Conservation (phyloP, 768 basidiomycete genomes). For the Phanerodontia chrysosporium region DNA sequence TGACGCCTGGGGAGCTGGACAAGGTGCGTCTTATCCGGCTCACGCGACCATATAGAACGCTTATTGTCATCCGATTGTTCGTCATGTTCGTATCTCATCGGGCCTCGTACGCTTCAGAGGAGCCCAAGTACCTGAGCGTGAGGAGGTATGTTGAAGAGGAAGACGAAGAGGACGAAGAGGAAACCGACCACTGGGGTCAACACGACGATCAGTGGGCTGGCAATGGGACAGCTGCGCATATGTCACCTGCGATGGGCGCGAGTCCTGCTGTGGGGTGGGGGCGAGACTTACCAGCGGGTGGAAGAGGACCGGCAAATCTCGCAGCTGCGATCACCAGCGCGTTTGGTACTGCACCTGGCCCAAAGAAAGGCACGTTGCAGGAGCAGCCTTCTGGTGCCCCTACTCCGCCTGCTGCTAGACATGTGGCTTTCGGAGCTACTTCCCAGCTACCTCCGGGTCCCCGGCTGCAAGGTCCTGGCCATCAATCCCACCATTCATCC, state of each 20-base stretch:
- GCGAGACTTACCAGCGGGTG: not conserved
- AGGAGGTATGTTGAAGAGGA: not conserved
- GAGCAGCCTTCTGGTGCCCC: not conserved
- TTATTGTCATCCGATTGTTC: not conserved
- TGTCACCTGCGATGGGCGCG: not conserved
- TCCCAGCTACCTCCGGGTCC: not conserved
- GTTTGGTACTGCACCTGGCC: not conserved
- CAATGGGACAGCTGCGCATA: not conserved
- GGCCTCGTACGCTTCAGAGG: not conserved
- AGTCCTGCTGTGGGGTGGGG: not conserved
- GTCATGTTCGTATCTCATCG: not conserved
- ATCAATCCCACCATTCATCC: not conserved
- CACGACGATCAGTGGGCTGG: slow-evolving; percentile 1
- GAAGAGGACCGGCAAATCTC: not conserved
- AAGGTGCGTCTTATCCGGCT: slow-evolving; percentile 12
- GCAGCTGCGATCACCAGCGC: not conserved
- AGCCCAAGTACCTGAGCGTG: not conserved
- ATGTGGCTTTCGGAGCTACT: slow-evolving; percentile 7
- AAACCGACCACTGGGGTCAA: slow-evolving; percentile 4
- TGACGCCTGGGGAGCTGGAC: slow-evolving; percentile 2
- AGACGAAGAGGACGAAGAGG: not conserved
- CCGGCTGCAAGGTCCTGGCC: not conserved
- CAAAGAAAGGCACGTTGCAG: slow-evolving; percentile 6
- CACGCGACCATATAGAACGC: not conserved
- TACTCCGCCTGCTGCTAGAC: slow-evolving; percentile 1